A percentile compares a stretch with the other conserved stretches of the same genome.
Evolutionary conservation across 768 basidiomycete genomes (phyloP).

Genomic region (Pleurotus cornucopiae): DNA sequence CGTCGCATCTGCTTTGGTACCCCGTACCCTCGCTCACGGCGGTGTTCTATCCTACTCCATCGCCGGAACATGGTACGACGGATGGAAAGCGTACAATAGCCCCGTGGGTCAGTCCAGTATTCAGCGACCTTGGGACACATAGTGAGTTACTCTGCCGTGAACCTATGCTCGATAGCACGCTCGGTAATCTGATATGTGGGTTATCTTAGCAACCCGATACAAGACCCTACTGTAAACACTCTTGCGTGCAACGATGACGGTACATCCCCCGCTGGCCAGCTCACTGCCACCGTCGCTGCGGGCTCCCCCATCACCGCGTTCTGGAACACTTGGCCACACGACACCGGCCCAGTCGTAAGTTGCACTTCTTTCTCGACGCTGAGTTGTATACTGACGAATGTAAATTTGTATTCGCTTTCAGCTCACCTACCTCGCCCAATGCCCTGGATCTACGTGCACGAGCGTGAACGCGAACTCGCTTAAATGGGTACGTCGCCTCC

Average conservation of each 20-base stretch:
- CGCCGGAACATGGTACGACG: constrained; percentile 32
- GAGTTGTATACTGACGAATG: not conserved
- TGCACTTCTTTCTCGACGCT: not conserved
- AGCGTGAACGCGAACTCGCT: constrained; percentile 26
- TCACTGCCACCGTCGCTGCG: constrained; percentile 30
- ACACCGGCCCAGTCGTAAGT: constrained; percentile 37
- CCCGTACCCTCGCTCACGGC: constrained; percentile 34
- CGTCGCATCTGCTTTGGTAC: constrained; percentile 23
- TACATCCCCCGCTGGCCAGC: constrained; percentile 23
- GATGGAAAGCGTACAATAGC: constrained; percentile 38
- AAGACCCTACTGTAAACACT: too few relatives aligned
- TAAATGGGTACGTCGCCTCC: constrained; percentile 17
- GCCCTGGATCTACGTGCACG: constrained; percentile 24
- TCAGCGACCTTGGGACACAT: constrained; percentile 39
- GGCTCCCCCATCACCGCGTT: constrained; percentile 29
- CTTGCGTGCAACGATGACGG: constrained; percentile 31
- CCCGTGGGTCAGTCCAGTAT: constrained; percentile 38
- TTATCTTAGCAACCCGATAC: too few relatives aligned
- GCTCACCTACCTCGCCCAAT: constrained; percentile 33
- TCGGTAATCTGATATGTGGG: too few relatives aligned
- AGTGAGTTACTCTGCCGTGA: constrained; percentile 18
- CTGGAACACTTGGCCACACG: constrained; percentile 37
- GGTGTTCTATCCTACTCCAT: constrained; percentile 38
- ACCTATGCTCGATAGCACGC: too few relatives aligned
- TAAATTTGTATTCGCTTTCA: not conserved